phyloP scores from a whole-genome alignment of 768 basidiomycete genomes.

The Termitomyces sp. region DNA sequence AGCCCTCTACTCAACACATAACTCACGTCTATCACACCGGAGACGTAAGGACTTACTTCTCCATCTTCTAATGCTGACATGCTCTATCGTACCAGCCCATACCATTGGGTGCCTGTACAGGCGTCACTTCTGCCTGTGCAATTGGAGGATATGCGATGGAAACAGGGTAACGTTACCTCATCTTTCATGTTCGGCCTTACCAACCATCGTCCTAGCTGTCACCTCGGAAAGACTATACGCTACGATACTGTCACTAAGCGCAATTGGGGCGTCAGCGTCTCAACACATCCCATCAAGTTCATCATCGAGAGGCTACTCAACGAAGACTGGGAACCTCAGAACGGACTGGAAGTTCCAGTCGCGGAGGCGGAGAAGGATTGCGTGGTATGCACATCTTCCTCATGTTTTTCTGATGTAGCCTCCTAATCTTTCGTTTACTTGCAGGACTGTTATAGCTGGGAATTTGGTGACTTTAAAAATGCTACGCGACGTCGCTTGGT shows the following conservation, averaged over 20 bases:
- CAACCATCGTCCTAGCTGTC: conserved; percentile 48
- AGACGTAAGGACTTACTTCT: conserved; percentile 40
- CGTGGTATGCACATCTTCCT: conserved; percentile 30
- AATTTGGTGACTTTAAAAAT: conserved; percentile 43
- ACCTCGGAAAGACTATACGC: conserved; percentile 73
- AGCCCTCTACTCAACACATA: conserved; percentile 71
- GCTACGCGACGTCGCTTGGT: conserved; percentile 2
- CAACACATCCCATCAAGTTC: conserved; percentile 66
- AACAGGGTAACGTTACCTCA: conserved; percentile 35
- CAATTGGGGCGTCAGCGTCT: conserved; percentile 72
- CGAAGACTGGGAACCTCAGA: conserved; percentile 30
- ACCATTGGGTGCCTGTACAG: conserved; percentile 79
- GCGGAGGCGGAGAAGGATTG: conserved; percentile 57
- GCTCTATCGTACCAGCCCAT: conserved; percentile 51
- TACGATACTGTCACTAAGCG: conserved; percentile 85
- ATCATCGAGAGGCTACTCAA: conserved; percentile 51
- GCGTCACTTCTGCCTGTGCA: conserved; percentile 48
- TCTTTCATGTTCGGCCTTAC: neutral
- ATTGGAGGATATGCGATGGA: conserved; percentile 80
- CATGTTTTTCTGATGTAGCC: neutral
- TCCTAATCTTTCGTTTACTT: neutral
- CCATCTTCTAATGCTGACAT: neutral
- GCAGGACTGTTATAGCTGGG: conserved; percentile 74
- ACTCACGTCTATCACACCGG: conserved; percentile 92
- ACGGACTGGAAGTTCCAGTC: conserved; percentile 37